phyloP scores from a whole-genome alignment of 495 filamentous ascomycete genomes.

The Friedmanniomyces simplex region DNA sequence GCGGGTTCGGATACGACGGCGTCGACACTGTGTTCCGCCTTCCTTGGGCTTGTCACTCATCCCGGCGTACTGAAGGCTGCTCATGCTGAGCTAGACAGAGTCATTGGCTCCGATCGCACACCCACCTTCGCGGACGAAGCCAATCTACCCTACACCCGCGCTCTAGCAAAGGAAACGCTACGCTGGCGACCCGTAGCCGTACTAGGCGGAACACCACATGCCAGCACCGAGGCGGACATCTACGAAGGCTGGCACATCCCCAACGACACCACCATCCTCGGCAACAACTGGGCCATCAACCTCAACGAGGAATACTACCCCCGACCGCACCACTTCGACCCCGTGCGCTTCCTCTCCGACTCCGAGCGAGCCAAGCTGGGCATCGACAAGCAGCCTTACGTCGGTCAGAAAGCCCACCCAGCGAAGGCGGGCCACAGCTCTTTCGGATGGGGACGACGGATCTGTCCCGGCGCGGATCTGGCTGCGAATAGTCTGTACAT shows the following conservation, averaged over 20 bases:
- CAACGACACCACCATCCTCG: conserved; percentile 46
- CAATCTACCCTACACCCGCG: conserved; percentile 41
- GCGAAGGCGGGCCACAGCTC: conserved; percentile 36
- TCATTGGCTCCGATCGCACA: conserved; percentile 42
- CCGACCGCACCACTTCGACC: conserved; percentile 47
- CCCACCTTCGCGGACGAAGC: conserved; percentile 43
- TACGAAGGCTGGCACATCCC: conserved; percentile 37
- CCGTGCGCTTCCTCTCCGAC: conserved; percentile 25
- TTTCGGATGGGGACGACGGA: conserved; percentile 40
- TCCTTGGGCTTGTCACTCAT: conserved; percentile 46
- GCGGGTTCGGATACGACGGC: conserved; percentile 57
- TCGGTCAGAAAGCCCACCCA: conserved; percentile 32
- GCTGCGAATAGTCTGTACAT: conserved; percentile 29
- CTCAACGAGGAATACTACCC: conserved; percentile 50
- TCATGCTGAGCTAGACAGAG: conserved; percentile 46
- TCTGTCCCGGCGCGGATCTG: conserved; percentile 30
- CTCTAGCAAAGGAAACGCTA: conserved; percentile 48
- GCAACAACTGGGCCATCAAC: conserved; percentile 56
- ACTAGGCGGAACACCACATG: conserved; percentile 52
- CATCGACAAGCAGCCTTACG: conserved; percentile 22
- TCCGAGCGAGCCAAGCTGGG: conserved; percentile 20
- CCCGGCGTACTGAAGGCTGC: conserved; percentile 39
- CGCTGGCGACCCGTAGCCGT: conserved; percentile 52
- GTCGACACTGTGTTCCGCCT: conserved; percentile 48
- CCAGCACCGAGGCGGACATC: conserved; percentile 47